Evolutionary conservation across 345 rosid species (phyloP), one percentile per base, ranked within the genome.

Genomic region (Lagerstroemia speciosa): DNA sequence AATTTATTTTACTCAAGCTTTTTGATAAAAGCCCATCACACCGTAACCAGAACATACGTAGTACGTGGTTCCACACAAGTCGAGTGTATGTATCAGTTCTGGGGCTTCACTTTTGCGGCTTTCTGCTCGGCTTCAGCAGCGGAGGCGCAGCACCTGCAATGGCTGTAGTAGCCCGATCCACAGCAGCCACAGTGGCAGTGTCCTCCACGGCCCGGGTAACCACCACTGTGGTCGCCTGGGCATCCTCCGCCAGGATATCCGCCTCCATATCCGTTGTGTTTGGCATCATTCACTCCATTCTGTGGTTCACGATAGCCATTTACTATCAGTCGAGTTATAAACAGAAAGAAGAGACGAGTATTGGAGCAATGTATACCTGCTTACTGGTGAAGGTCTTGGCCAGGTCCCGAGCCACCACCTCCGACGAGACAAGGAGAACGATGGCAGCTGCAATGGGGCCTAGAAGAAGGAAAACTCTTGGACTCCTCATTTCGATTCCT

Each of bases 381-480:
- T 36, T 67, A 62, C 26, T 37, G 8, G 67, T 40, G 26, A 70
- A 22, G 12, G 69, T 72, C 64, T 66, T 66, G 43, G 76, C 71
- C 15, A 73, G 70, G 40, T 77, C 70, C 33, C 74, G 46, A 16
- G 78, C 78, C 15, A 68, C 53, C 24, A 71, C 81, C n/a, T 75
- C 69, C 3, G 67, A 66, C 27, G 78, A 72, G 57, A 75, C 27
- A 32, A 72, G 69, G 55, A 78, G 81, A 29, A 69, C 53, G n/a
- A 63, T n/a, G 3, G 69, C 69, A n/a, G n/a, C n/a, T 2, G 64
- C 29, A 8, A 66, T 22, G 20, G 61, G 48, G 6, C 62, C 71
- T 3, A 78, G 45, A 0, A 55, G 46, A 26, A 72, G 58, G 58
- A 75, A 62, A 45, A 53, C 68, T 58, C 63, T 75, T 8, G 76